phyloP scores from a whole-genome alignment of 78 protist species.

The Chrysochromulina parva region DNA sequence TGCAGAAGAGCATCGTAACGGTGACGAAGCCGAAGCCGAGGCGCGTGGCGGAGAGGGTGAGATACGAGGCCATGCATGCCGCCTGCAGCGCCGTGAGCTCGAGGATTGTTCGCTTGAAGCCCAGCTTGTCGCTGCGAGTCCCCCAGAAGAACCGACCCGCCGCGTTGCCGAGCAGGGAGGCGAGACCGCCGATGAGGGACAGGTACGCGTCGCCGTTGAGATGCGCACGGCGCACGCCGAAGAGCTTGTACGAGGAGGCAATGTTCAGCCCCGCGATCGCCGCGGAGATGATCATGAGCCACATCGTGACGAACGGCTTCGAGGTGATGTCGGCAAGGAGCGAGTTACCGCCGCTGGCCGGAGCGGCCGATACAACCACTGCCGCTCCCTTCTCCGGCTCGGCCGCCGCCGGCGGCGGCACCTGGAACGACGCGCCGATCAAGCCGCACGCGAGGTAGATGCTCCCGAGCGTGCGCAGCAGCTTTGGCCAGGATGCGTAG shows the following conservation, averaged over 20 bases:
- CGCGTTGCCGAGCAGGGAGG: not conserved
- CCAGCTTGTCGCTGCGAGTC: not conserved
- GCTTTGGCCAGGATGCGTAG: not conserved
- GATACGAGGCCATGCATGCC: not conserved
- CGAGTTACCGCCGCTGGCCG: no score
- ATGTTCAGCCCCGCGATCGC: not conserved
- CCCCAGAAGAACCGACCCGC: not conserved
- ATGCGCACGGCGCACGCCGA: not conserved
- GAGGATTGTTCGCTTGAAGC: not conserved
- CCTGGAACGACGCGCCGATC: not conserved
- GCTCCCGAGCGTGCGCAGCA: not conserved
- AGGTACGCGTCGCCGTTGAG: not conserved
- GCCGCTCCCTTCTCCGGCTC: no score
- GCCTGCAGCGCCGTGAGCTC: not conserved
- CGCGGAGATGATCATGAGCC: not conserved
- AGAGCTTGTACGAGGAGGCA: not conserved
- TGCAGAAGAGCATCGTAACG: not conserved
- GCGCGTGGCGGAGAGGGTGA: not conserved
- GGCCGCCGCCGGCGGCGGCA: no score
- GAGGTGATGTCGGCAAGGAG: not conserved
- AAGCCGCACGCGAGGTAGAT: not conserved
- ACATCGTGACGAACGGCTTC: not conserved
- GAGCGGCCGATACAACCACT: no score
- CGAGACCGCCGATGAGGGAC: not conserved
- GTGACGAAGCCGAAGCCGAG: not conserved